Evolutionary conservation across 768 basidiomycete species (phyloP).

Genomic region (Pulveroboletus sp.): DNA sequence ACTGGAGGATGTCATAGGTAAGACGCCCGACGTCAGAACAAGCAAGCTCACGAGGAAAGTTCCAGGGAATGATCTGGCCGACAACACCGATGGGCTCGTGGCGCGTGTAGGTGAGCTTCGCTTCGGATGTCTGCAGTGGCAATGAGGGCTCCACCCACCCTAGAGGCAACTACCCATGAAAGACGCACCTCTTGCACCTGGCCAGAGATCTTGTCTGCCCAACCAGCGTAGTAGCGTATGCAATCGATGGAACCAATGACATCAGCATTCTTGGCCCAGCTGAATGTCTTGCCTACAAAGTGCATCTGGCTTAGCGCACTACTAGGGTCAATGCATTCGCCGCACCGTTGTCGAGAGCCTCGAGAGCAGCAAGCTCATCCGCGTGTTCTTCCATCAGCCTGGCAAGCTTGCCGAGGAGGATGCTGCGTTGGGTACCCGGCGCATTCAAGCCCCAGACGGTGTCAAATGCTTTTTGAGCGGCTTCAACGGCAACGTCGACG

Average conservation of each 20-base stretch:
- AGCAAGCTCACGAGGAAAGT: slow-evolving; percentile 44
- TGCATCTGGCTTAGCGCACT: background rate
- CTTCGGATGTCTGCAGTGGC: slow-evolving; percentile 26
- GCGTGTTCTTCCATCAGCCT: slow-evolving; percentile 58
- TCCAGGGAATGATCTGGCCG: slow-evolving; percentile 67
- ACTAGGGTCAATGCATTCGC: background rate
- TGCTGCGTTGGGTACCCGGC: slow-evolving; percentile 50
- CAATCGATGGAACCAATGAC: slow-evolving; percentile 32
- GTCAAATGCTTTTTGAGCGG: slow-evolving; percentile 59
- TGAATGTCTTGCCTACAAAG: slow-evolving; percentile 52
- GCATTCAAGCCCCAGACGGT: slow-evolving; percentile 67
- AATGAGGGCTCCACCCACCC: background rate
- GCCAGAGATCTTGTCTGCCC: slow-evolving; percentile 84
- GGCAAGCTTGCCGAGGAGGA: slow-evolving; percentile 61
- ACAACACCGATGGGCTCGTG: slow-evolving; percentile 24
- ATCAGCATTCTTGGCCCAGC: slow-evolving; percentile 47
- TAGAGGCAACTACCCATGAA: too few relatives aligned
- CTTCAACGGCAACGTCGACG: slow-evolving; percentile 72
- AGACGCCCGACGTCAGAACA: background rate
- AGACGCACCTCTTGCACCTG: slow-evolving; percentile 58
- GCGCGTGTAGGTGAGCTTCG: slow-evolving; percentile 13
- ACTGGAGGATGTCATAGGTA: slow-evolving; percentile 22
- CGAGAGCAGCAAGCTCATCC: slow-evolving; percentile 70
- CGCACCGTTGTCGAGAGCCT: slow-evolving; percentile 65
- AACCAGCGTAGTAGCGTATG: slow-evolving; percentile 82